phyloP scores from a whole-genome alignment of 192 early-diverging fungal genomes.

The Mycoemilia scoparia region DNA sequence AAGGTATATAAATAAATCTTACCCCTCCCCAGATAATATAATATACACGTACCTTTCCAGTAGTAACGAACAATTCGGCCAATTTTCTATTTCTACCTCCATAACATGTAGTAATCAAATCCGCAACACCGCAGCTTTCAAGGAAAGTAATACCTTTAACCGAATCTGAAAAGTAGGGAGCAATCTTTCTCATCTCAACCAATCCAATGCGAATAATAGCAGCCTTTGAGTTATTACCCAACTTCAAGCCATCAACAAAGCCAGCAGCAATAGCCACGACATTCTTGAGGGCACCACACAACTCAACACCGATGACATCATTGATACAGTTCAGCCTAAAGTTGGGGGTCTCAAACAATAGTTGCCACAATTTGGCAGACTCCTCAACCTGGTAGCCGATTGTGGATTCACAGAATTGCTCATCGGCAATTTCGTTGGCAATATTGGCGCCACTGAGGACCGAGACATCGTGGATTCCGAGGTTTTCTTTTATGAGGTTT shows the following conservation, averaged over 20 bases:
- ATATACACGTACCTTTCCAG: too few species aligned
- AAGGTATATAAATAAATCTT: slow-evolving; percentile 1
- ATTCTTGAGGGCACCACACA: slow-evolving; percentile 97
- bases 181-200: slow-evolving; percentile 87
- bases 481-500: slow-evolving; percentile 58
- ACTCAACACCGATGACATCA: slow-evolving; percentile 84
- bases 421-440: slow-evolving; percentile 83
- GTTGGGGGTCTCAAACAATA: slow-evolving; percentile 72
- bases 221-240: slow-evolving; percentile 93
- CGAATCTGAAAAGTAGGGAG: slow-evolving; percentile 56
- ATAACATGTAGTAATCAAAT: slow-evolving; percentile 89
- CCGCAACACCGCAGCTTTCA: slow-evolving; percentile 93
- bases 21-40: slow-evolving; percentile 1
- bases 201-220: slow-evolving; percentile 92
- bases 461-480: slow-evolving; percentile 51
- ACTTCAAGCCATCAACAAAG: slow-evolving; percentile 78
- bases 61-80: slow-evolving; percentile 75
- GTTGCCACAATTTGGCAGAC: slow-evolving; percentile 62
- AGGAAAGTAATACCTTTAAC: slow-evolving; percentile 93
- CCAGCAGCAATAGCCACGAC: slow-evolving; percentile 94
- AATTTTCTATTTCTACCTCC: slow-evolving; percentile 92
- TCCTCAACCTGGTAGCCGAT: slow-evolving; percentile 52
- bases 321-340: slow-evolving; percentile 72
- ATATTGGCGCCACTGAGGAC: slow-evolving; percentile 95
- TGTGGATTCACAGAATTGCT: slow-evolving; percentile 91